phyloP scores from a whole-genome alignment of 768 basidiomycete genomes.

The Tulasnella sp. region DNA sequence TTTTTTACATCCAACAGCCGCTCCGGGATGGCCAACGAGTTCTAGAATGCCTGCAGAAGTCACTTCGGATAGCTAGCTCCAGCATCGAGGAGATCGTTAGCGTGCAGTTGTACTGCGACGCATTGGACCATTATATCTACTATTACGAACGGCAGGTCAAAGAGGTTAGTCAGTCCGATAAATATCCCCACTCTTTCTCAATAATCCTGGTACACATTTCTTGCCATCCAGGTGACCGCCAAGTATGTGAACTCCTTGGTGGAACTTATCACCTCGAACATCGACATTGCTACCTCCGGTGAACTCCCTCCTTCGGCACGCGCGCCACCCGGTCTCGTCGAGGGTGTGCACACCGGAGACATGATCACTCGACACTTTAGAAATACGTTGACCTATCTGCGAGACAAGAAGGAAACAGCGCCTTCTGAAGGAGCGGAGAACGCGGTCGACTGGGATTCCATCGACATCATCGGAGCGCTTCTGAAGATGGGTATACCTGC shows the following conservation, averaged over 20 bases:
- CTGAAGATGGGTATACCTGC: constrained; percentile 71
- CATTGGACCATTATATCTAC: constrained; percentile 90
- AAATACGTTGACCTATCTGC: constrained; percentile 79
- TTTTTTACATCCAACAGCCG: constrained; percentile 22
- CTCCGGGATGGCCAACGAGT: constrained; percentile 88
- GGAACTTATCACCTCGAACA: constrained; percentile 87
- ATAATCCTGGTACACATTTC: background rate
- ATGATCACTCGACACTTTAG: constrained; percentile 91
- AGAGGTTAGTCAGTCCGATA: constrained; percentile 47
- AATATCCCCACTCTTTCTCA: background rate
- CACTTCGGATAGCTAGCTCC: constrained; percentile 89
- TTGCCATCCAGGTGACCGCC: constrained; percentile 62
- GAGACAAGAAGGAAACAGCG: constrained; percentile 48
- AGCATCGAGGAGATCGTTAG: constrained; percentile 96
- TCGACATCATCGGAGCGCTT: constrained; percentile 78
- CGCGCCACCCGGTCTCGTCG: constrained; percentile 79
- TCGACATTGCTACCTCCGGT: constrained; percentile 80
- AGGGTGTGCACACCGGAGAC: constrained; percentile 85
- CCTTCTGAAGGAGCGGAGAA: constrained; percentile 31
- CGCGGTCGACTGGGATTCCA: constrained; percentile 65
- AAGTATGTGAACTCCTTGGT: constrained; percentile 96
- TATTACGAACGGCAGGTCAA: constrained; percentile 91
- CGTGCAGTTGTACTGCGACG: constrained; percentile 91
- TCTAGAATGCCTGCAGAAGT: constrained; percentile 94
- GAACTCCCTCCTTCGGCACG: constrained; percentile 84